Evolutionary conservation across 1,284 basidiomycete genomes (phyloP).

Genomic region (Kwoniella shivajii): DNA sequence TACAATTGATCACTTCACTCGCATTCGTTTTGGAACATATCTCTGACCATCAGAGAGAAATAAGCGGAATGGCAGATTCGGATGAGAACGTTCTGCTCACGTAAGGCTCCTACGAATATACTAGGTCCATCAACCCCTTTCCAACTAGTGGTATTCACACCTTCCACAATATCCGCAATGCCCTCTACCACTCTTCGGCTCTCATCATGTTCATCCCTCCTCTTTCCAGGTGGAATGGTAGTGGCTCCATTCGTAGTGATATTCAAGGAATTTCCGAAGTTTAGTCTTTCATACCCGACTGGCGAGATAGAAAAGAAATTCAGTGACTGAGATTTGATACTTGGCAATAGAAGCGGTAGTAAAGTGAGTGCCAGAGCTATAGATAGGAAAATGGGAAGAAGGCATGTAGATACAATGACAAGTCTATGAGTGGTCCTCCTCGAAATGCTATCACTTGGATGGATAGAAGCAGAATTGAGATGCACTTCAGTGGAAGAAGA

Average conservation of each 20-base stretch:
- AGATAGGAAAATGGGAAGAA: constrained; percentile 5
- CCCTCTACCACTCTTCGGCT: neutral
- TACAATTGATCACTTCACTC: constrained; percentile 1
- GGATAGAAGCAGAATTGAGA: neutral
- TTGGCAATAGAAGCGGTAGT: constrained; percentile 11
- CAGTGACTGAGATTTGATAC: neutral
- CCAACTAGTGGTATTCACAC: constrained; percentile 5
- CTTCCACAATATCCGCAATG: neutral
- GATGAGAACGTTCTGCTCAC: neutral
- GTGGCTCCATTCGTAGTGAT: neutral
- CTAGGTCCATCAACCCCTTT: constrained; percentile 9
- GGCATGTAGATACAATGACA: neutral
- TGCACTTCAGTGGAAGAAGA: neutral
- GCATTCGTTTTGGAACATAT: constrained; percentile 6
- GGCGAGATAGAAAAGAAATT: constrained; percentile 10
- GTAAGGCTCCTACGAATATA: constrained; percentile 11
- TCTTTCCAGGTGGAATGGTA: neutral
- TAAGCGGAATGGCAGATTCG: too few relatives aligned
- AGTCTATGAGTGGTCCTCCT: neutral
- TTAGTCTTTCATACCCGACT: neutral
- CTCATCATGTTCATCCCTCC: neutral
- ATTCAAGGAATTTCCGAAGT: neutral
- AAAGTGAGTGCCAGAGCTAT: constrained; percentile 3
- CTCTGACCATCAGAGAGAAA: too few relatives aligned
- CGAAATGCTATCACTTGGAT: neutral